These are phyloP conservation scores for Tephrocybe rancida DNA, from an alignment of 768 basidiomycete species.

Conservation along the genomic window DNA sequence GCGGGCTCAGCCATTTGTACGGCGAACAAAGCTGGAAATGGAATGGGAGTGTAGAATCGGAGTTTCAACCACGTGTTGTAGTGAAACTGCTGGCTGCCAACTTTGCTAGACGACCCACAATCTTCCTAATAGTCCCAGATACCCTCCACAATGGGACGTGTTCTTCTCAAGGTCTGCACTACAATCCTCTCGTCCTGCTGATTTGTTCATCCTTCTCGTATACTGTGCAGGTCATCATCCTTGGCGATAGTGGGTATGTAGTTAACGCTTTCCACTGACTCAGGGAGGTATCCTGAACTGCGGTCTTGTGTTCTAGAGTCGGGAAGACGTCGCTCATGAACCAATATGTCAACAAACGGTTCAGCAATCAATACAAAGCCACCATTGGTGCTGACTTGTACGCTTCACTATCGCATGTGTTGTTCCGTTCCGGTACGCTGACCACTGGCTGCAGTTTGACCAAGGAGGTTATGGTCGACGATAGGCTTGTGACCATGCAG, in stretches of 20 bases:
- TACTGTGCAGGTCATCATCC: slow-evolving; percentile 85
- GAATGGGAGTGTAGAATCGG: too few relatives aligned
- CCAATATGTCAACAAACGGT: slow-evolving; percentile 99
- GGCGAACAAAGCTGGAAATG: slow-evolving; percentile 16
- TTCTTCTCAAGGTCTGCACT: slow-evolving; percentile 82
- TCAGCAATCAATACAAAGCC: slow-evolving; percentile 99
- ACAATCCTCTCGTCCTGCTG: not conserved
- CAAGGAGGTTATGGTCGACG: slow-evolving; percentile 98
- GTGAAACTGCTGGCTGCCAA: slow-evolving; percentile 19
- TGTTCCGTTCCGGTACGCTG: slow-evolving; percentile 19
- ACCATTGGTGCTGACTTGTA: slow-evolving; percentile 98
- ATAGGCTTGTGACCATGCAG: slow-evolving; percentile 98
- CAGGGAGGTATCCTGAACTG: not conserved
- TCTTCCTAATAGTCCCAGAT: slow-evolving; percentile 23
- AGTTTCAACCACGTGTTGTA: slow-evolving; percentile 42
- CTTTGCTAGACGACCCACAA: slow-evolving; percentile 22
- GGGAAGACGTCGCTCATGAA: slow-evolving; percentile 99
- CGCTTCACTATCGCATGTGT: slow-evolving; percentile 32
- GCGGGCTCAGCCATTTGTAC: slow-evolving; percentile 72
- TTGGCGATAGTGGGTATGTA: slow-evolving; percentile 94
- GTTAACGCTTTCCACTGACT: slow-evolving; percentile 18
- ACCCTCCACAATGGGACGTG: slow-evolving; percentile 68
- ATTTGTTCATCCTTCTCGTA: not conserved
- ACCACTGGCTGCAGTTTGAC: slow-evolving; percentile 66
- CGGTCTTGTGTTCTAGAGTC: slow-evolving; percentile 54